Percentiles rank a stretch among this genome's conserved stretches.
Conservation (phyloP, 371 early-diverging fungal genomes). For the Mortierella sp. region DNA sequence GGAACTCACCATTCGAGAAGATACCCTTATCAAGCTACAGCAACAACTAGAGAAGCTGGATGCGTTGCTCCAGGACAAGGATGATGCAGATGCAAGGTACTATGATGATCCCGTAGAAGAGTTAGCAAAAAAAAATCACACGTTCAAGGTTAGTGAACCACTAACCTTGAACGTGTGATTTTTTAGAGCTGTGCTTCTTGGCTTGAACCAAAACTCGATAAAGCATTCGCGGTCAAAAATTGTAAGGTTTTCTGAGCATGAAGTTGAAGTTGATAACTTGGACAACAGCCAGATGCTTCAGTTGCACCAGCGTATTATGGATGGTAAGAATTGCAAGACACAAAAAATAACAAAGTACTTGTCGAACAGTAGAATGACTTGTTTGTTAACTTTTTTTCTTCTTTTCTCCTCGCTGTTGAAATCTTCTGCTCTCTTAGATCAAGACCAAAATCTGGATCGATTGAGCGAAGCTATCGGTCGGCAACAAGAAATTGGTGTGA, state of each 20-base stretch:
- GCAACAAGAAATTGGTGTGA: constrained; percentile 78
- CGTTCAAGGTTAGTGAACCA: not conserved
- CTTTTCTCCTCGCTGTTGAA: no score
- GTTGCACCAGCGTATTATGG: constrained; percentile 80
- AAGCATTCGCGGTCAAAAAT: constrained; percentile 52
- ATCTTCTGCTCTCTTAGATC: constrained; percentile 60
- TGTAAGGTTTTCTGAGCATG: constrained; percentile 62
- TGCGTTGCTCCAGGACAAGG: constrained; percentile 63
- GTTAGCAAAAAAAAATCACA: not conserved
- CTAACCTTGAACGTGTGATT: no score
- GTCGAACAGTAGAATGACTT: no score
- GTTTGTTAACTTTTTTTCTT: no score
- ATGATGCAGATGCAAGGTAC: constrained; percentile 64
- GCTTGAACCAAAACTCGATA: constrained; percentile 43
- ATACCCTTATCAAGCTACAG: constrained; percentile 68
- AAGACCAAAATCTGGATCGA: constrained; percentile 81
- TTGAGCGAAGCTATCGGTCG: constrained; percentile 74
- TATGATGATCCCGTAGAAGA: not conserved
- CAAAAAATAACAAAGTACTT: no score
- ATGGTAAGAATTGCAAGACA: constrained; percentile 64
- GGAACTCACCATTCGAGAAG: constrained; percentile 61
- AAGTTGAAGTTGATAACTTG: constrained; percentile 62
- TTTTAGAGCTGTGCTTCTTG: constrained; percentile 33
- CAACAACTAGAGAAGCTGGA: constrained; percentile 73
- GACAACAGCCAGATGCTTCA: constrained; percentile 75